Conservation (phyloP, 495 filamentous ascomycete species). For the Diplogelasinospora grovesii region DNA sequence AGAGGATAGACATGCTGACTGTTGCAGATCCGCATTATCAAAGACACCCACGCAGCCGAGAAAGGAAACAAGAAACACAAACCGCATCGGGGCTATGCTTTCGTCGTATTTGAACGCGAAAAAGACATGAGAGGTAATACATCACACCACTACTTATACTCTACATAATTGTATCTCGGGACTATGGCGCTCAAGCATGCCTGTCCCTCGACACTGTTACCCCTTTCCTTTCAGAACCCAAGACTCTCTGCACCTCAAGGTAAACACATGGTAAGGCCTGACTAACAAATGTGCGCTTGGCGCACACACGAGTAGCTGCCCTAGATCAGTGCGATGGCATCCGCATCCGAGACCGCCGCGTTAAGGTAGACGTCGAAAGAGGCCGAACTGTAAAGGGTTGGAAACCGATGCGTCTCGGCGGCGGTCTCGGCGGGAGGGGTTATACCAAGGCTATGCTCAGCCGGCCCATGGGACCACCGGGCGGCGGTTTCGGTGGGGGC, state of each 20-base stretch:
- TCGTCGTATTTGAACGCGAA: constrained; percentile 94
- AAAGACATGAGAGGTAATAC: constrained; percentile 98
- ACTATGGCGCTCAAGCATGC: constrained; percentile 52
- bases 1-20: constrained; percentile 8
- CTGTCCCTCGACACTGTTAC: too few species aligned
- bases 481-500: constrained; percentile 60
- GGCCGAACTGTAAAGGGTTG: constrained; percentile 91
- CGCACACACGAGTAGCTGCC: constrained; percentile 47
- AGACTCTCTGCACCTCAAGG: too few species aligned
- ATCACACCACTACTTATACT: constrained; percentile 29
- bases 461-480: constrained; percentile 68
- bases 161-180: constrained; percentile 26
- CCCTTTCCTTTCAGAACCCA: too few species aligned
- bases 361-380: constrained; percentile 93
- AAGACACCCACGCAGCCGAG: constrained; percentile 56
- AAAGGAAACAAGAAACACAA: constrained; percentile 76
- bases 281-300: constrained; percentile 51
- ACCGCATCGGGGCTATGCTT: constrained; percentile 85
- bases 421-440: constrained; percentile 84
- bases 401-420: constrained; percentile 87
- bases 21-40: constrained; percentile 77
- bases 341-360: constrained; percentile 82
- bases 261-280: constrained; percentile 43
- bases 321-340: constrained; percentile 68
- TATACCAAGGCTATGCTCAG: constrained; percentile 77